These are phyloP conservation scores for Simplicillium sp. DNA, from an alignment of 2,329 filamentous ascomycete species.

Conservation along the genomic window DNA sequence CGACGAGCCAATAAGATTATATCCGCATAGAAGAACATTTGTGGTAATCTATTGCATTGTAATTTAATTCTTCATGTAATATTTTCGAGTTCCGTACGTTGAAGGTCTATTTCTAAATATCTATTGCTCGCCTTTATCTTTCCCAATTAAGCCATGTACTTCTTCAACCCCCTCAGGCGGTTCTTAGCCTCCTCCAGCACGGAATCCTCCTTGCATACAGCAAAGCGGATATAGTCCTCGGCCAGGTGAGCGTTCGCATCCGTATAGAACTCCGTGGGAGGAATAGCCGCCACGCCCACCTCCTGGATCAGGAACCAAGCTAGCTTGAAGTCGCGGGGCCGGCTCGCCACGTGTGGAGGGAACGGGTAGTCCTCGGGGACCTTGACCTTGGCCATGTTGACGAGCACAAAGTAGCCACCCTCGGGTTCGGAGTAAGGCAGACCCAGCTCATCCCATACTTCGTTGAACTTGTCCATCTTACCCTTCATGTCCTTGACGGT, in stretches of 20 bases:
- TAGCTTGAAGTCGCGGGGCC: conserved; percentile 89
- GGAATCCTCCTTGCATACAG: conserved; percentile 90
- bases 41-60: too few species aligned
- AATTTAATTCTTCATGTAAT: too few species aligned
- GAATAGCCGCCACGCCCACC: conserved; percentile 89
- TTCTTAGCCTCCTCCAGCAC: conserved; percentile 74
- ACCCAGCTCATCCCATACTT: conserved; percentile 65
- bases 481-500: conserved; percentile 79
- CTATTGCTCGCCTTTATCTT: not conserved
- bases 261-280: conserved; percentile 95
- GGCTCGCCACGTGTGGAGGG: conserved; percentile 74
- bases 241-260: conserved; percentile 73
- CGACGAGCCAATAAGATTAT: not conserved
- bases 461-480: conserved; percentile 82
- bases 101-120: not conserved
- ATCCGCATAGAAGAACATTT: not conserved
- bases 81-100: not conserved
- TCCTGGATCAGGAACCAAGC: conserved; percentile 97
- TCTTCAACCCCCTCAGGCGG: conserved; percentile 61
- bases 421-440: conserved; percentile 86
- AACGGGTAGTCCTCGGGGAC: conserved; percentile 79
- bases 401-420: conserved; percentile 94
- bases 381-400: conserved; percentile 82
- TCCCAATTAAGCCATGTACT: conserved; percentile 45
- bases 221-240: conserved; percentile 89